Percentiles rank a stretch among this genome's conserved stretches.
These are phyloP conservation scores for Diplodia seriata DNA, from an alignment of 2,329 filamentous ascomycete genomes.

Conservation along the genomic window DNA sequence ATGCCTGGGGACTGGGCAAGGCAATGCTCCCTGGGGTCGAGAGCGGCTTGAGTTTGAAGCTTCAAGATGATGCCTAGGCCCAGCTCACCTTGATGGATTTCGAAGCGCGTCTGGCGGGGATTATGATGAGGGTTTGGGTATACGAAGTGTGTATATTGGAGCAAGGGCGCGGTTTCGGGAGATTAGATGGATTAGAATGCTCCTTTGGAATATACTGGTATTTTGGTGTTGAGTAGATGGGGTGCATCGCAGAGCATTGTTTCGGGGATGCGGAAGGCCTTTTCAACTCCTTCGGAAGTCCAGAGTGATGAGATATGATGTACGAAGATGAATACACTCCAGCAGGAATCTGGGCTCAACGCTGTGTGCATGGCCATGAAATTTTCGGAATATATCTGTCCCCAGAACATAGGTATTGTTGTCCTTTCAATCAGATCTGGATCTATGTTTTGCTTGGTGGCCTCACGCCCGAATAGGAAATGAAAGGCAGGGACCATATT, in stretches of 20 bases:
- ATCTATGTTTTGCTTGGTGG: too few species aligned
- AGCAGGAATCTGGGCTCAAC: too few species aligned
- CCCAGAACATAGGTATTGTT: too few species aligned
- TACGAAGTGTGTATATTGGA: background rate
- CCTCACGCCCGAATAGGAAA: background rate
- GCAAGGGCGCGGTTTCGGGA: background rate
- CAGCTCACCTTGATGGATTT: background rate
- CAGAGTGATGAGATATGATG: too few species aligned
- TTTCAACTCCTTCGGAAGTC: background rate
- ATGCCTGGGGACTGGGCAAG: conserved; percentile 17
- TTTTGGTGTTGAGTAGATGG: background rate
- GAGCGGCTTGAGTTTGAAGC: conserved; percentile 6
- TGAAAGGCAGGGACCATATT: background rate
- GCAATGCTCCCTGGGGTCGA: conserved; percentile 15
- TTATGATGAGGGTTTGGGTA: background rate
- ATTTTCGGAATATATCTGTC: too few species aligned
- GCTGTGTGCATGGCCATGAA: too few species aligned
- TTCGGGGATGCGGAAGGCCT: background rate
- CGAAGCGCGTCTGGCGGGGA: too few species aligned
- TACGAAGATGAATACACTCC: too few species aligned
- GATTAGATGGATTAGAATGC: conserved; percentile 23
- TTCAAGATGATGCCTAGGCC: background rate
- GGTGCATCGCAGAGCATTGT: background rate
- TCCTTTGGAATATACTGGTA: too few species aligned
- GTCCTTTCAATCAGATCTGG: too few species aligned